Evolutionary conservation across 768 basidiomycete species (phyloP).

Genomic region (Rhizopogon vesiculosus): DNA sequence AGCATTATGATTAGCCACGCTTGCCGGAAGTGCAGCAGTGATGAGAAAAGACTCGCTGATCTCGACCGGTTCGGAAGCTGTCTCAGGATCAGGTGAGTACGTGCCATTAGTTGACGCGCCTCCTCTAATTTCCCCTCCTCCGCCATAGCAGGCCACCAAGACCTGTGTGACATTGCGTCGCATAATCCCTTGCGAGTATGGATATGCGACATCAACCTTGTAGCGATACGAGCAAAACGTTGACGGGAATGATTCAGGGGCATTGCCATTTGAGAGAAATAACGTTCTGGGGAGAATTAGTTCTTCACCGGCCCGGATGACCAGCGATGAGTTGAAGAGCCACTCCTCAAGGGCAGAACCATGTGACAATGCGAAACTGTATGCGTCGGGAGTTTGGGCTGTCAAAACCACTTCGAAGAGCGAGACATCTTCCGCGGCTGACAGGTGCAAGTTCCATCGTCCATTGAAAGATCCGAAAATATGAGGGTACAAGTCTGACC

Average conservation of each 20-base stretch:
- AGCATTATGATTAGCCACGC: conserved; percentile 5
- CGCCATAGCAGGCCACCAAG: conserved; percentile 36
- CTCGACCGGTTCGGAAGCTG: conserved; percentile 46
- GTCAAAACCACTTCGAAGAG: conserved; percentile 50
- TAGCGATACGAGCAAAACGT: conserved; percentile 30
- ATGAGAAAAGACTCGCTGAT: conserved; percentile 73
- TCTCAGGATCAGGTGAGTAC: conserved; percentile 9
- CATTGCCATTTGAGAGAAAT: conserved; percentile 14
- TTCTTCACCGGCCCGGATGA: conserved; percentile 50
- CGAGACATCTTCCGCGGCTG: conserved; percentile 23
- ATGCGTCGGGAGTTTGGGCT: conserved; percentile 48
- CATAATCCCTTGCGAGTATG: conserved; percentile 68
- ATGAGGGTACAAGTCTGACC: conserved; percentile 31
- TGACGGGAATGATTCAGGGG: conserved; percentile 5
- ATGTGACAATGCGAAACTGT: conserved; percentile 33
- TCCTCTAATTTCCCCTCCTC: not conserved
- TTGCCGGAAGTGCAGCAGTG: conserved; percentile 34
- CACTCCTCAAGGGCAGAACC: conserved; percentile 36
- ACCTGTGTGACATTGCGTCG: conserved; percentile 46
- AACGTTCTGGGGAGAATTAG: conserved; percentile 23
- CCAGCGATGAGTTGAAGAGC: conserved; percentile 35
- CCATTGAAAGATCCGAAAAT: conserved; percentile 29
- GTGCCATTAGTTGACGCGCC: not conserved
- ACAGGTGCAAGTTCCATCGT: conserved; percentile 2
- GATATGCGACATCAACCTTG: conserved; percentile 57